Evolutionary conservation across 2,329 filamentous ascomycete genomes (phyloP).

Genomic region (Paraconiothyrium brasiliense): DNA sequence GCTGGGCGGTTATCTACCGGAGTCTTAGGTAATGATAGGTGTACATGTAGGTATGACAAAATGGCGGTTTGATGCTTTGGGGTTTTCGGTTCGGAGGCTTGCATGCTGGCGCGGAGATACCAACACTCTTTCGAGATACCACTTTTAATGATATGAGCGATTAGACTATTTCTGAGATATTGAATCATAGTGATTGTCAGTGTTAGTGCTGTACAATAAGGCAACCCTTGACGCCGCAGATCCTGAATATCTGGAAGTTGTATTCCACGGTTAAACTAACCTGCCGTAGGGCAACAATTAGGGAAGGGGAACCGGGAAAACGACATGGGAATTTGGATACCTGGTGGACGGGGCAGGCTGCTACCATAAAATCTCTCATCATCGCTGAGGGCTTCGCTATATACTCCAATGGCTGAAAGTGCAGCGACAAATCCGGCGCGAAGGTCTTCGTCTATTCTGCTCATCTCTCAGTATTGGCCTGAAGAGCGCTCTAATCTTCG

Average conservation of each 20-base stretch:
- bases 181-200: not conserved
- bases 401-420: not conserved
- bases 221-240: not conserved
- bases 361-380: too few species aligned
- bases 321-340: too few species aligned
- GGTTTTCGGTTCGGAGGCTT: not conserved
- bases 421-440: not conserved
- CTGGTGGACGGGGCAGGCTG: too few species aligned
- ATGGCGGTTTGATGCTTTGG: not conserved
- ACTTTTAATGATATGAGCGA: slow-evolving; percentile 4
- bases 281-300: not conserved
- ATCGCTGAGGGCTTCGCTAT: not conserved
- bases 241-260: not conserved
- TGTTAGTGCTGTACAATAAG: not conserved
- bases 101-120: slow-evolving; percentile 7
- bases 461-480: not conserved
- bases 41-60: not conserved
- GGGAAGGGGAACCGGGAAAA: too few species aligned
- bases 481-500: not conserved
- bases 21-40: slow-evolving; percentile 5
- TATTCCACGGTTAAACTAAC: not conserved
- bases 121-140: slow-evolving; percentile 9
- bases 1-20: not conserved
- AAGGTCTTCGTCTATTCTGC: not conserved
- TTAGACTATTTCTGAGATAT: not conserved